Evolutionary conservation across 495 filamentous ascomycete species (phyloP).

Genomic region (Xylaria intraflava): DNA sequence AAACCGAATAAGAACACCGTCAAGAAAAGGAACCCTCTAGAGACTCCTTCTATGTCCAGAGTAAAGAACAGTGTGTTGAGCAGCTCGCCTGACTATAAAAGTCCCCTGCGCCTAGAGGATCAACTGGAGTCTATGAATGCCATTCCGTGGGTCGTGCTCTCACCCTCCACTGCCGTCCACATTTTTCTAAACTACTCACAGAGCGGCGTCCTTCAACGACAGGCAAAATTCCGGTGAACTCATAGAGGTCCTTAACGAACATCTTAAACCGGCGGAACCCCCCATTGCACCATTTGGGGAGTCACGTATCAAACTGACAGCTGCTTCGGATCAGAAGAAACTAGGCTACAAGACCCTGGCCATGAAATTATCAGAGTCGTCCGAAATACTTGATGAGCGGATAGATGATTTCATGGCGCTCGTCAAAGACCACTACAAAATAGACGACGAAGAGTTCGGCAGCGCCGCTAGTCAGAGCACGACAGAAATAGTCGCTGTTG

Average conservation of each 20-base stretch:
- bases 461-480: conserved; percentile 79
- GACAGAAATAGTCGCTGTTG: conserved; percentile 80
- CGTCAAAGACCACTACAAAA: conserved; percentile 64
- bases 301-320: conserved; percentile 70
- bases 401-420: conserved; percentile 78
- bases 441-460: conserved; percentile 78
- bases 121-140: conserved; percentile 34
- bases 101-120: conserved; percentile 35
- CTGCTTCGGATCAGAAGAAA: conserved; percentile 80
- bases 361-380: conserved; percentile 87
- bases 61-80: conserved; percentile 35
- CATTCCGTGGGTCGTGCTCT: conserved; percentile 25
- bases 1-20: conserved; percentile 45
- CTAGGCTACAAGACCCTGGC: conserved; percentile 86
- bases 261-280: conserved; percentile 60
- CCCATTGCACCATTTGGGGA: conserved; percentile 67
- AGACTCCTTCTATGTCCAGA: conserved; percentile 41
- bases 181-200: conserved; percentile 13
- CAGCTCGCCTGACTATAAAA: conserved; percentile 44
- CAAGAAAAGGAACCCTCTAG: conserved; percentile 52
- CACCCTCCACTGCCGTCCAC: background rate
- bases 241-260: conserved; percentile 72
- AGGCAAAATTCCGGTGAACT: conserved; percentile 72
- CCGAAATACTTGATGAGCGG: conserved; percentile 87
- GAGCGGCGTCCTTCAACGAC: conserved; percentile 56